These are phyloP conservation scores for Sporothrix brunneoviolacea DNA, from an alignment of 2,329 filamentous ascomycete species.

Conservation along the genomic window DNA sequence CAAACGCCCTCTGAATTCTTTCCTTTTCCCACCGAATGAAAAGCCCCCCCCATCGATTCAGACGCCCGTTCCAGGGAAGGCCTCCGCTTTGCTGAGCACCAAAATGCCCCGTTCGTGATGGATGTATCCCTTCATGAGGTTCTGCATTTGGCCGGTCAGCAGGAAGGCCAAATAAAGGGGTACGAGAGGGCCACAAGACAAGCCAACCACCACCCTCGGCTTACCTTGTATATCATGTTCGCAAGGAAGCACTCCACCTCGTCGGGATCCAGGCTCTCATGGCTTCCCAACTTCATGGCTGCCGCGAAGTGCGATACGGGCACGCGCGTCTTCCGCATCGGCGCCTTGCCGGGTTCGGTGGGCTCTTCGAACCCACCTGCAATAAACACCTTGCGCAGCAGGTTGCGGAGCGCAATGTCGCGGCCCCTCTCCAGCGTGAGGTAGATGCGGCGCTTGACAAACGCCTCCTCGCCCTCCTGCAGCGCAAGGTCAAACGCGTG, in stretches of 20 bases:
- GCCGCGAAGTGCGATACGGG: constrained; percentile 78
- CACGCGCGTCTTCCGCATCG: constrained; percentile 67
- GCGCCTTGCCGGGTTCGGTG: constrained; percentile 59
- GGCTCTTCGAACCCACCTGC: constrained; percentile 72
- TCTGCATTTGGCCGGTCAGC: constrained; percentile 42
- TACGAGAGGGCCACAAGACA: not conserved
- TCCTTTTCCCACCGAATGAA: too few relatives aligned
- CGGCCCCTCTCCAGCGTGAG: constrained; percentile 87
- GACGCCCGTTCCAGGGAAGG: constrained; percentile 84
- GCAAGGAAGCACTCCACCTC: constrained; percentile 93
- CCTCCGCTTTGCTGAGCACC: constrained; percentile 85
- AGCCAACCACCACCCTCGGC: not conserved
- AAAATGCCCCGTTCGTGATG: constrained; percentile 83
- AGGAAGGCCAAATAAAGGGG: not conserved
- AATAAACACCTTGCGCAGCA: constrained; percentile 86
- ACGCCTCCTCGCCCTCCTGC: constrained; percentile 77
- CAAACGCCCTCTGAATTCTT: too few relatives aligned
- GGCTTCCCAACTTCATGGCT: constrained; percentile 68
- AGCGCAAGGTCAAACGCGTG: constrained; percentile 78
- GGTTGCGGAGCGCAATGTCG: constrained; percentile 85
- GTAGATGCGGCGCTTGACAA: constrained; percentile 89
- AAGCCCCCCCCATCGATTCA: constrained; percentile 24
- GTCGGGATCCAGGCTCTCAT: constrained; percentile 68
- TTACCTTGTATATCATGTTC: constrained; percentile 97
- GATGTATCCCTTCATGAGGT: constrained; percentile 97